Conservation (phyloP, 2,329 filamentous ascomycete species). For the Sclerotinia nivalis region DNA sequence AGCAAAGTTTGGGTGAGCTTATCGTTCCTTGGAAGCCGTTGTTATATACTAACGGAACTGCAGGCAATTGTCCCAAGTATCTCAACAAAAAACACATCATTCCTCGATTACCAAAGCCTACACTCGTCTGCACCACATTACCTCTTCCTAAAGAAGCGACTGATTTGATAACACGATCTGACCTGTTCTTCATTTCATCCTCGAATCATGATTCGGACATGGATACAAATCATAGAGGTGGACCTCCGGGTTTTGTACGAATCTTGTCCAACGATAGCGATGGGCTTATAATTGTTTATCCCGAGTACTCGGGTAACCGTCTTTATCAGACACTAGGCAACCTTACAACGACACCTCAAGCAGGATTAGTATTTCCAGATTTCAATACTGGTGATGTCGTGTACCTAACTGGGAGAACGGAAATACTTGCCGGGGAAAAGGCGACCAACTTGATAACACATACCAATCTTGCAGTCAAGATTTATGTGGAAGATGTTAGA, state of each 20-base stretch:
- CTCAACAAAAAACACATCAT: slow-evolving; percentile 70
- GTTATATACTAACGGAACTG: slow-evolving; percentile 5
- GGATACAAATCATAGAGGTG: slow-evolving; percentile 84
- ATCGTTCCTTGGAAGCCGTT: background rate
- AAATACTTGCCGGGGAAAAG: slow-evolving; percentile 64
- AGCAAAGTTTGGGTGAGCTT: slow-evolving; percentile 61
- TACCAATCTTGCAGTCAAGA: slow-evolving; percentile 70
- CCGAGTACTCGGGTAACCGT: slow-evolving; percentile 80
- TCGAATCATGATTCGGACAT: slow-evolving; percentile 63
- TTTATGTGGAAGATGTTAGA: slow-evolving; percentile 60
- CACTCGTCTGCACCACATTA: slow-evolving; percentile 49
- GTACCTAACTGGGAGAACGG: slow-evolving; percentile 67
- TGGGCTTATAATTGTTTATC: slow-evolving; percentile 61
- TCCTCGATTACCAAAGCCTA: slow-evolving; percentile 55
- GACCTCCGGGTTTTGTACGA: slow-evolving; percentile 71
- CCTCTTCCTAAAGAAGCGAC: slow-evolving; percentile 38
- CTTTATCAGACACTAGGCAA: slow-evolving; percentile 85
- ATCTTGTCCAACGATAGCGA: slow-evolving; percentile 58
- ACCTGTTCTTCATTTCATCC: slow-evolving; percentile 78
- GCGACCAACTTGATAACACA: slow-evolving; percentile 65
- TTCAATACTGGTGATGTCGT: slow-evolving; percentile 72
- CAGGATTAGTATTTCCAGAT: slow-evolving; percentile 73
- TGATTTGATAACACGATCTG: slow-evolving; percentile 61
- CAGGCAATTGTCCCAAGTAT: slow-evolving; percentile 84
- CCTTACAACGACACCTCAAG: slow-evolving; percentile 62